Evolutionary conservation across 371 early-diverging fungal species (phyloP).

Genomic region (Saksenaea oblongispora): DNA sequence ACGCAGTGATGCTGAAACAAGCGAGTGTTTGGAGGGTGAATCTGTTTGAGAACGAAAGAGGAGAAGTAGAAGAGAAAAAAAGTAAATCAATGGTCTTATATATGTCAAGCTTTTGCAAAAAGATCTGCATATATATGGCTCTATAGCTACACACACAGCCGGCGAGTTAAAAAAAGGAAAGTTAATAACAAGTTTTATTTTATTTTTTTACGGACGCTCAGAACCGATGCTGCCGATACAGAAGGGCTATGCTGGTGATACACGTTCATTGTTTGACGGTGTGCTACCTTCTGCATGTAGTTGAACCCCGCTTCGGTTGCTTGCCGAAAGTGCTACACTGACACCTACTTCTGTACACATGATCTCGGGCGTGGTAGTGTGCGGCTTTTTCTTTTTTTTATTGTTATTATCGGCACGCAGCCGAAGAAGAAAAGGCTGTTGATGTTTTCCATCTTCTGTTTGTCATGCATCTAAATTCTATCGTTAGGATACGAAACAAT

Average conservation of each 20-base stretch:
- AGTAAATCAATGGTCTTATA: not conserved
- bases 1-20: not conserved
- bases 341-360: not conserved
- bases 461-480: not conserved
- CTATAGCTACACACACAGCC: too few relatives aligned
- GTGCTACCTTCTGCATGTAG: not conserved
- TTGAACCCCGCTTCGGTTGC: not conserved
- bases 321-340: not conserved
- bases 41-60: not conserved
- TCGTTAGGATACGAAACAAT: not conserved
- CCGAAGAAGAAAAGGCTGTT: not conserved
- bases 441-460: not conserved
- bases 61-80: not conserved
- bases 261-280: not conserved
- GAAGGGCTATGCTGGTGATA: not conserved
- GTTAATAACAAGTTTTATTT: not conserved
- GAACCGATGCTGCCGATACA: not conserved
- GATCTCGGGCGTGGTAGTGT: not conserved
- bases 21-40: not conserved
- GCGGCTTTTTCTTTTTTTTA: not conserved
- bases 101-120: not conserved
- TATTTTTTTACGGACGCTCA: not conserved
- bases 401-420: not conserved
- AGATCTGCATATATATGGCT: not conserved
- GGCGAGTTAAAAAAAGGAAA: not conserved